Evolutionary conservation across 2,329 filamentous ascomycete species (phyloP), one percentile per base, ranked within the genome.

Genomic region (Trichophyton benhamiae): DNA sequence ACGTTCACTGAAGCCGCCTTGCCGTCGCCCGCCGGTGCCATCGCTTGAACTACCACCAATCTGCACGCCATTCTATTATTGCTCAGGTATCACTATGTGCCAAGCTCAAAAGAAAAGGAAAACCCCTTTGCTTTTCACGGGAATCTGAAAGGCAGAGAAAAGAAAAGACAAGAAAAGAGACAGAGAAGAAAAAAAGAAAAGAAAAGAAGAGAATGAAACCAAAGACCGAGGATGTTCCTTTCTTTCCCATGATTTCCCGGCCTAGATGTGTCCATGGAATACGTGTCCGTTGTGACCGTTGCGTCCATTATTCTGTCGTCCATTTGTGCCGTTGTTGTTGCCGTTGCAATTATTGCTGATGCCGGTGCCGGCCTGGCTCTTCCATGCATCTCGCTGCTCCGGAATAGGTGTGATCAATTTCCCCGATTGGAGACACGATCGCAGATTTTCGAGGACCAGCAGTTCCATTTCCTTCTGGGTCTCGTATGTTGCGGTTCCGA

Each of bases 391-490:
- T 59, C 55, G 55, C 75, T 86, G 83, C 71, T 85, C 83, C 3
- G 80, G 78, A 46, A 86, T 80, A 63, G 80, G 77, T n/a, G 83
- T 86, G 62, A 85, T 71, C 69, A 86, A 71, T 63, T 77, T 77
- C 3, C 81, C 82, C 62, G 80, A 77, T 67, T 83, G 78, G 44
- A 86, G 76, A 4, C 79, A 82, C 36, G 73, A 77, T 67, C 78
- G 78, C 69, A 86, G 64, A 65, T 85, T 85, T 36, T 82, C 76
- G 68, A 85, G 63, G 17, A 84, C 82, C 65, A 84, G 68, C 59
- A 83, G 67, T 69, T 85, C 82, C 82, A 84, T 85, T 60, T 83
- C 80, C 65, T 78, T 79, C 72, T 84, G 82, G 22, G 82, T 84
- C 70, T 85, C 82, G 67, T 77, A 80, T 9, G 82, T 84, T 63